Base-by-base conservation (phyloP, 306 rosid species). In the Medicago arabica region DNA sequence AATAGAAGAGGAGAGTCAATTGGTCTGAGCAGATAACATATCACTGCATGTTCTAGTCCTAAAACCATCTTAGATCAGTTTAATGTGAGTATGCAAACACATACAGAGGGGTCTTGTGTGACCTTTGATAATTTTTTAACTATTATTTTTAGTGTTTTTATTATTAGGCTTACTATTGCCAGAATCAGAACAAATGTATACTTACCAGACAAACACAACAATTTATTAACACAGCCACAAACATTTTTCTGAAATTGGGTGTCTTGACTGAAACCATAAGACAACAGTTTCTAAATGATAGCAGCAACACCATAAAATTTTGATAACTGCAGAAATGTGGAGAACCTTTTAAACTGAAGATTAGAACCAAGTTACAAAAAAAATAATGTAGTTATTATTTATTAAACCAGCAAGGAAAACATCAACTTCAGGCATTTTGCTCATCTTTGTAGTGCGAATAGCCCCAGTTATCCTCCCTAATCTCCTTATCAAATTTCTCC, bases 401-500 rank as follows among this genome's bases (percentile, higher is more conserved):
- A 89, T 84, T 80, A 41, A 85, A 83, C 77, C 83, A 84, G 75
- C 77, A 85, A 13, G 62, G 72, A 75, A 80, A 69, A 58, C 78
- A 81, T 75, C 77, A 68, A 55, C 44, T 72, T 85, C 71, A 43
- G 83, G 83, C 64, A 81, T 49, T 75, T 73, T 51, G 82, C 80
- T 79, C 76, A 78, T 69, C 66, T 47, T 61, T 47, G 38, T 69
- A 59, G 60, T 67, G 59, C 43, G 15, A 92, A 86, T 96, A 96
- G 75, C 98, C 99, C 96, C 97, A 96, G 88, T 88, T 10, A 77
- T 90, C 97, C 39, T 96, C 90, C 68, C 96, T 87, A 80, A 96
- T 96, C 85, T 96, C 99, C 43, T 92, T 98, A 40, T 96, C 99
- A 14, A 92, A 96, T 74, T 90, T 92, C 87, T 90, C 86, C 90